Conservation (phyloP, 192 early-diverging fungal genomes). For the Entrophospora sp. region DNA sequence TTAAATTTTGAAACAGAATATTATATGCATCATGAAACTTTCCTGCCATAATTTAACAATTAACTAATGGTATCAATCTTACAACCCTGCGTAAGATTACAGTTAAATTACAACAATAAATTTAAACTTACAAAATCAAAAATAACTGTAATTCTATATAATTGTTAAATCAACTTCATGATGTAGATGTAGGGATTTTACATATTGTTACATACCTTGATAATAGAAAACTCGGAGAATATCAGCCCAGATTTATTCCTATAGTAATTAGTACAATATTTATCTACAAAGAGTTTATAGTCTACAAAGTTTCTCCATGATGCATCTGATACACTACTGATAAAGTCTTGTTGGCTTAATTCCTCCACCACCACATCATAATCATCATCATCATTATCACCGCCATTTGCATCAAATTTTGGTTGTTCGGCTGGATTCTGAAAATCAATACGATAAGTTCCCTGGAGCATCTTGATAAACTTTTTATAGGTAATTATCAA, state of each 20-base stretch:
- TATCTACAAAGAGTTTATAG: neutral
- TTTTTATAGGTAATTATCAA: slow-evolving; percentile 11
- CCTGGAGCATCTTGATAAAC: neutral
- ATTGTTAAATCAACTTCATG: neutral
- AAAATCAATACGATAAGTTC: slow-evolving; percentile 10
- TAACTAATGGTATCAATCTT: no score
- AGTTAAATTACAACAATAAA: neutral
- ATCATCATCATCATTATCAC: neutral
- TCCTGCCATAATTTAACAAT: no score
- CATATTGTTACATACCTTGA: neutral
- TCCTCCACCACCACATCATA: neutral
- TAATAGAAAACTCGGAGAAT: slow-evolving; percentile 8
- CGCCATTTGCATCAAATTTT: neutral
- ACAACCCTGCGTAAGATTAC: no score
- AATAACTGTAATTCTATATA: no score
- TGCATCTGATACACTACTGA: neutral
- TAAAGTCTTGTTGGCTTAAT: neutral
- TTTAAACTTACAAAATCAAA: no score
- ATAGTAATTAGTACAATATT: neutral
- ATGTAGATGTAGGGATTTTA: neutral
- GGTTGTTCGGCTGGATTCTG: neutral
- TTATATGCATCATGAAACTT: no score
- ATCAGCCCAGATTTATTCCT: neutral
- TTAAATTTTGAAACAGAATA: neutral
- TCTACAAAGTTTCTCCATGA: slow-evolving; percentile 5